Conservation (phyloP, 345 rosid genomes). For the Eucalyptus pauciflora region DNA sequence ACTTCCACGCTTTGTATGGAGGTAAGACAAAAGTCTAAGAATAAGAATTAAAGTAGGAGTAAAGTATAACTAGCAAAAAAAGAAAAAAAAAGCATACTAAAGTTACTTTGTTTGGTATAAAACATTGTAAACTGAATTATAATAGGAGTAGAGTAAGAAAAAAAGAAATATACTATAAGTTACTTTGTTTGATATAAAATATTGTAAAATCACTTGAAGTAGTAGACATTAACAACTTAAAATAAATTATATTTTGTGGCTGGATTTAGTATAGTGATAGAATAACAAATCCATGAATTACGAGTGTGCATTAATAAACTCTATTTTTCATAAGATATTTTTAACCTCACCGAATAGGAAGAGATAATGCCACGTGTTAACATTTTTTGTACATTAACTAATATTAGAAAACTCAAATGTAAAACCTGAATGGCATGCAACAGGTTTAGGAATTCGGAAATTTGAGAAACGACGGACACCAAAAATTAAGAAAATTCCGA, state of each 20-base stretch:
- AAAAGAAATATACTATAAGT: no score
- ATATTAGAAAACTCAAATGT: neutral
- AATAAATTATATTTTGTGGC: no score
- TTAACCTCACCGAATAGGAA: neutral
- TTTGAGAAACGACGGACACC: no score
- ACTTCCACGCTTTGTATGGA: no score
- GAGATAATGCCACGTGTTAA: neutral
- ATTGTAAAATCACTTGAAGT: no score
- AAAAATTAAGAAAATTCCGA: neutral
- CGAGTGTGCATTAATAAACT: neutral
- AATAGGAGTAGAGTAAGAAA: no score
- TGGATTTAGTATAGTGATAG: neutral
- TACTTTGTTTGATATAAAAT: no score
- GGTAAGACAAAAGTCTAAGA: accelerated
- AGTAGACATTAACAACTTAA: neutral
- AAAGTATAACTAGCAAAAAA: accelerated
- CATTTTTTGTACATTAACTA: neutral
- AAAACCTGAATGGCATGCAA: neutral
- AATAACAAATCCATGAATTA: neutral
- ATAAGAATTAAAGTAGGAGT: no score
- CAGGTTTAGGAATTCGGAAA: neutral
- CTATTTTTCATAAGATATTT: neutral
- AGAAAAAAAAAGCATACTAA: no score
- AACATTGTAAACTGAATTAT: no score
- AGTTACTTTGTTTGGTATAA: no score